Conservation (phyloP, 805 yeast species). For the Suhomyces sp. region DNA sequence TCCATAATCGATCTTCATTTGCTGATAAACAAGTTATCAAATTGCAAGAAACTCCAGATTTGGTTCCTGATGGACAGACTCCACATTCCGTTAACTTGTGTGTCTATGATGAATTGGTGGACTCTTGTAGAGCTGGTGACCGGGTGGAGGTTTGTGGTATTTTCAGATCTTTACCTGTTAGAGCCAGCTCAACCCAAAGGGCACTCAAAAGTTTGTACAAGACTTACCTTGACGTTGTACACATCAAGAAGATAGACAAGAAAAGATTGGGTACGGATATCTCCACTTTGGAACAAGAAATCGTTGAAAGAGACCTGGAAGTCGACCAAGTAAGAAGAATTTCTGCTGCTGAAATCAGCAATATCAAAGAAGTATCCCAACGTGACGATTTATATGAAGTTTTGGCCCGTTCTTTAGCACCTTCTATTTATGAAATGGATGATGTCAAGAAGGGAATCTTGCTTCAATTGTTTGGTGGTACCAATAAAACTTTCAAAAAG, state of each 20-base stretch:
- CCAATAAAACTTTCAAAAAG: conserved; percentile 81
- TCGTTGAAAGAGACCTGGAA: conserved; percentile 62
- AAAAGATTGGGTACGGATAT: conserved; percentile 79
- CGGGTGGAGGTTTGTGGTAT: conserved; percentile 94
- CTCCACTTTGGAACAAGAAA: conserved; percentile 54
- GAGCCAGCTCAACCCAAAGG: conserved; percentile 82
- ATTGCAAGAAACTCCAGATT: conserved; percentile 93
- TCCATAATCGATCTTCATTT: conserved; percentile 90
- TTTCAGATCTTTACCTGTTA: conserved; percentile 87
- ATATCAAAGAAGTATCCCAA: conserved; percentile 58
- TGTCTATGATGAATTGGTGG: conserved; percentile 94
- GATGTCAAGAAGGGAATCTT: conserved; percentile 95
- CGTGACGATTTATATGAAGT: conserved; percentile 84
- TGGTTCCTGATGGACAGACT: conserved; percentile 97
- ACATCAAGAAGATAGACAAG: conserved; percentile 80
- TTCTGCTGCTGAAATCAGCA: conserved; percentile 64
- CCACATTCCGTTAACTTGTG: conserved; percentile 94
- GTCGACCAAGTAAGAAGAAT: conserved; percentile 75
- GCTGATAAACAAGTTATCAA: conserved; percentile 95
- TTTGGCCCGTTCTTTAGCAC: conserved; percentile 88
- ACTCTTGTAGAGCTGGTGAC: conserved; percentile 94
- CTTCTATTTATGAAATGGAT: conserved; percentile 94
- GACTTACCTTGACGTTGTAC: conserved; percentile 93
- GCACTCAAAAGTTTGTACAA: conserved; percentile 82
- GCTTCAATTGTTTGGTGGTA: conserved; percentile 92